Percentiles rank a stretch among this genome's conserved stretches.
Evolutionary conservation across 371 early-diverging fungal genomes (phyloP).

Genomic region (Paraphysoderma sedebokerense): DNA sequence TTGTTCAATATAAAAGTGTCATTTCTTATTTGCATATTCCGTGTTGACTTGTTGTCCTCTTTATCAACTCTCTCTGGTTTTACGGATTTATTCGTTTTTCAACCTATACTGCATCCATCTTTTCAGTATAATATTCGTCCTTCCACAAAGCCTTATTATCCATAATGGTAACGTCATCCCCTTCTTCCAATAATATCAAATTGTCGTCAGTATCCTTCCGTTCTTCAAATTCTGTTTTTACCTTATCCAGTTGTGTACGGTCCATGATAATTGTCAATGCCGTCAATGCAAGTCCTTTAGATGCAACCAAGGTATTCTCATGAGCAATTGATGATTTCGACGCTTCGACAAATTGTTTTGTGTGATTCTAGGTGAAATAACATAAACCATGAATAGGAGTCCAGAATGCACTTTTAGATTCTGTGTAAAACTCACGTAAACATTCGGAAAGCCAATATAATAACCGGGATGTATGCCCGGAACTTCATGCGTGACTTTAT

Average conservation of each 20-base stretch:
- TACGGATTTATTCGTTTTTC: no score
- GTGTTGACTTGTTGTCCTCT: no score
- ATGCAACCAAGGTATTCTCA: neutral
- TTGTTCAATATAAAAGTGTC: no score
- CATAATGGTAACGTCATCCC: neutral
- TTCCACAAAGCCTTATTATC: conserved; percentile 1
- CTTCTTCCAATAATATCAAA: neutral
- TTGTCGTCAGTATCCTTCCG: neutral
- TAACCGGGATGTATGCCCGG: conserved; percentile 37
- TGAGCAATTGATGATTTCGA: neutral
- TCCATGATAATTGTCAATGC: neutral
- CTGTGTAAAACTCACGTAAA: no score
- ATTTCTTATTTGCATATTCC: no score
- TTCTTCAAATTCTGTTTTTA: neutral
- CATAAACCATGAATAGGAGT: no score
- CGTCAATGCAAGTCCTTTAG: neutral
- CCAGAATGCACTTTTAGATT: no score
- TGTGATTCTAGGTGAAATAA: no score
- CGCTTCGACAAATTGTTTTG: neutral
- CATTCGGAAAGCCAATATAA: conserved; percentile 16
- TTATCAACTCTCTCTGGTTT: no score
- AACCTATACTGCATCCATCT: no score
- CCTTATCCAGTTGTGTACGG: neutral
- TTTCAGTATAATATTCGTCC: no score
- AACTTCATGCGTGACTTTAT: conserved; percentile 36